These are phyloP conservation scores for Colletotrichum orchidophilum DNA, from an alignment of 2,329 filamentous ascomycete species.

Conservation along the genomic window DNA sequence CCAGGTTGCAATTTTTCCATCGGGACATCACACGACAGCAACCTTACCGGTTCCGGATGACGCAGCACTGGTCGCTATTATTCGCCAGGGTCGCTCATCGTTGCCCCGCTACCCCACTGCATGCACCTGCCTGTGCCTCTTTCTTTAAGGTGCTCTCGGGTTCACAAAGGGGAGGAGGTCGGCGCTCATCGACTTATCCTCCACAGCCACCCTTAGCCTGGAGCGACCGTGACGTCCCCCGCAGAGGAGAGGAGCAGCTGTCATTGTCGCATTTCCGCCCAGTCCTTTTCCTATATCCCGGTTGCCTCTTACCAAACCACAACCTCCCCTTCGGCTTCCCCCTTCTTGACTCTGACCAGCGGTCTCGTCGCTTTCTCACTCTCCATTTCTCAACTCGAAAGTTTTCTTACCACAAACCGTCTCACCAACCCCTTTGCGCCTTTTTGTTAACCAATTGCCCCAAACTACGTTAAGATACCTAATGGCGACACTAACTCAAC, in stretches of 20 bases:
- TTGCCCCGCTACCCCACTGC: constrained; percentile 29
- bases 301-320: constrained; percentile 21
- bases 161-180: constrained; percentile 14
- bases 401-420: background rate
- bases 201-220: constrained; percentile 27
- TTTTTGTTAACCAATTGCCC: background rate
- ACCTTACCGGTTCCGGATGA: background rate
- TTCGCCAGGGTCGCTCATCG: background rate
- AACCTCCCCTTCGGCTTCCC: background rate
- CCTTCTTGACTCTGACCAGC: constrained; percentile 14
- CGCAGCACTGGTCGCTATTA: background rate
- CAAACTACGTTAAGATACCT: constrained; percentile 12
- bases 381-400: background rate
- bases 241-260: constrained; percentile 9
- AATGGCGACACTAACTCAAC: constrained; percentile 56
- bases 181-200: constrained; percentile 4
- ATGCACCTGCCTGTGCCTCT: constrained; percentile 19
- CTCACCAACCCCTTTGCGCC: background rate
- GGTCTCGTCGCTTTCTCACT: constrained; percentile 12
- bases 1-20: constrained; percentile 1
- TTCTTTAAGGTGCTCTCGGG: background rate
- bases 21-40: constrained; percentile 10
- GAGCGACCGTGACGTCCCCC: constrained; percentile 3
- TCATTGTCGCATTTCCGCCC: constrained; percentile 18
- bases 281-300: constrained; percentile 1